Evolutionary conservation across 2,329 filamentous ascomycete genomes (phyloP).

Genomic region (Aspergillus sp.): DNA sequence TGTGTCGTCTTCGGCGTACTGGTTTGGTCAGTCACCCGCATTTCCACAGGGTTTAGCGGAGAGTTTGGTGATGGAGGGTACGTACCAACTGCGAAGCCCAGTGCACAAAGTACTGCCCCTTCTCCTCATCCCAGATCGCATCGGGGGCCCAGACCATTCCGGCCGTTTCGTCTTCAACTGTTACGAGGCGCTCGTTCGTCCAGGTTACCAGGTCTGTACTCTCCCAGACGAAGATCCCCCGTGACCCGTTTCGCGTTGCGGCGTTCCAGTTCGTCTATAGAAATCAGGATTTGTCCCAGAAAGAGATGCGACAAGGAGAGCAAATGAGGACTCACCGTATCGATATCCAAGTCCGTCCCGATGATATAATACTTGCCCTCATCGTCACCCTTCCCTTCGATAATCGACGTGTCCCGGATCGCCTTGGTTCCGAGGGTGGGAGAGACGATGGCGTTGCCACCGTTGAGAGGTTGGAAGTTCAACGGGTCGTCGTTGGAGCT

Average conservation of each 20-base stretch:
- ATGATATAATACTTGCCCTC: conserved; percentile 24
- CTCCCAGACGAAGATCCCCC: conserved; percentile 23
- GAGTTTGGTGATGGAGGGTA: too few species aligned
- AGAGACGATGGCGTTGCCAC: conserved; percentile 15
- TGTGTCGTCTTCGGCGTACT: conserved; percentile 19
- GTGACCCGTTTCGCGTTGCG: conserved; percentile 18
- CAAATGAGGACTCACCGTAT: background rate
- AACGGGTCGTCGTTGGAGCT: conserved; percentile 19
- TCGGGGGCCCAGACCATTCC: conserved; percentile 25
- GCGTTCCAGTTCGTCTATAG: conserved; percentile 20
- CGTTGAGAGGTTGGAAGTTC: conserved; percentile 11
- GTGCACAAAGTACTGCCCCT: conserved; percentile 23
- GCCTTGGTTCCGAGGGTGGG: conserved; percentile 23
- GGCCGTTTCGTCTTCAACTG: conserved; percentile 20
- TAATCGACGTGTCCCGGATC: conserved; percentile 20
- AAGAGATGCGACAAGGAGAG: too few species aligned
- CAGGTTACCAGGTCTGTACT: conserved; percentile 21
- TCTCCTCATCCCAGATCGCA: conserved; percentile 21
- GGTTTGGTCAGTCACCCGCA: background rate
- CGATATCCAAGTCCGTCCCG: conserved; percentile 23
- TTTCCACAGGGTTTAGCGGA: too few species aligned
- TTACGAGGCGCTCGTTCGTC: conserved; percentile 17
- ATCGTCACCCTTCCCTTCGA: conserved; percentile 13
- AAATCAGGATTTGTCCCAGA: background rate
- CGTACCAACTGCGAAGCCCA: conserved; percentile 22